Percentiles rank a stretch among this genome's conserved stretches.
Evolutionary conservation across 2,329 filamentous ascomycete genomes (phyloP).

Genomic region (Colletotrichum melonis): DNA sequence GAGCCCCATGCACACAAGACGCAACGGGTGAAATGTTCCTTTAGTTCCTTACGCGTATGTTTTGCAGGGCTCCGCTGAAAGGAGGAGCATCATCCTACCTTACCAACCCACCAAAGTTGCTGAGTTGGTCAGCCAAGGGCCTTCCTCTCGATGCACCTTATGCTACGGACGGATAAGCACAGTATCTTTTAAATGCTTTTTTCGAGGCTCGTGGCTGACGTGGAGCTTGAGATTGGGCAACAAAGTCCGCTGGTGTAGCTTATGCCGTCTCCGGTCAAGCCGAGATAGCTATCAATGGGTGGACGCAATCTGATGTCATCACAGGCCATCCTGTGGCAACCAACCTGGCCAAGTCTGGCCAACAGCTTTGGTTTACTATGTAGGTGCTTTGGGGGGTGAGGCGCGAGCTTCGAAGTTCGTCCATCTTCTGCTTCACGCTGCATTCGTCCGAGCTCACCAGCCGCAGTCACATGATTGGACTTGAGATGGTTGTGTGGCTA

Average conservation of each 20-base stretch:
- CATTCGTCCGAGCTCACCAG: not conserved
- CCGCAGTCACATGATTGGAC: not conserved
- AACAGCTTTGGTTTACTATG: not conserved
- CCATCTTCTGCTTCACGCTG: not conserved
- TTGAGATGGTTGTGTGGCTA: not conserved
- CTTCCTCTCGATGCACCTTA: too few species aligned
- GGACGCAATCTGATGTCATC: slow-evolving; percentile 29
- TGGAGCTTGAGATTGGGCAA: slow-evolving; percentile 7
- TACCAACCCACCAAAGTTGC: slow-evolving; percentile 21
- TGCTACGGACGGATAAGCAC: not conserved
- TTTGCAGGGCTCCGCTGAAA: not conserved
- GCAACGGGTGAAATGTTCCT: too few species aligned
- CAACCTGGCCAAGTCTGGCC: not conserved
- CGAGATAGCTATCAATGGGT: not conserved
- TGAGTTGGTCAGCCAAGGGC: slow-evolving; percentile 13
- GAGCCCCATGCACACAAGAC: not conserved
- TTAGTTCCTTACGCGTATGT: not conserved
- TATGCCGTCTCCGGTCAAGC: not conserved
- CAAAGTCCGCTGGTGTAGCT: not conserved
- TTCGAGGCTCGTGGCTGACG: not conserved
- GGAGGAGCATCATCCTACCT: not conserved
- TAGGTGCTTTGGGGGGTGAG: not conserved
- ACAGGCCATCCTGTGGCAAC: slow-evolving; percentile 15
- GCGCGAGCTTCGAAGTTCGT: slow-evolving; percentile 6
- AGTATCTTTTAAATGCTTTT: not conserved